phyloP scores from a whole-genome alignment of 768 basidiomycete genomes.

The Russula ochroleuca region DNA sequence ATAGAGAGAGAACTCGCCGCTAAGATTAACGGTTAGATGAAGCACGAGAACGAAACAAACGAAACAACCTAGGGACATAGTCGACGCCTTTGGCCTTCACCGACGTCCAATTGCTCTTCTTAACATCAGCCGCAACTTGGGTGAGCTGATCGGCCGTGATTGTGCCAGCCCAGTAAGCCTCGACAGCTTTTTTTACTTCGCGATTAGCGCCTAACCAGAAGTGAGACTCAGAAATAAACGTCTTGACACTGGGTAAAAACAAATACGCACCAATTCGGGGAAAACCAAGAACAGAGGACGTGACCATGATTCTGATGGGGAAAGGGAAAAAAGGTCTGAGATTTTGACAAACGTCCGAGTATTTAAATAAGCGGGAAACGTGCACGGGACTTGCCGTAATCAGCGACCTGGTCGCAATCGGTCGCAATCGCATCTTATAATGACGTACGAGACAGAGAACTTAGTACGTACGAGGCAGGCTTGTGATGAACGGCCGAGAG shows the following conservation, averaged over 20 bases:
- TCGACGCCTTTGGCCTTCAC: conserved; percentile 86
- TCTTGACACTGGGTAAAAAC: background rate
- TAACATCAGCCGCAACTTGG: conserved; percentile 81
- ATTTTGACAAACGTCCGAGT: background rate
- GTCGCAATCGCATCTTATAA: background rate
- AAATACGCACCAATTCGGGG: conserved; percentile 73
- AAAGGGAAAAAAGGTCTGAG: conserved; percentile 20
- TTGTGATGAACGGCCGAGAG: background rate
- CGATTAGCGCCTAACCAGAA: conserved; percentile 70
- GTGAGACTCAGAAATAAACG: conserved; percentile 3
- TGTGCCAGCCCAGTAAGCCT: conserved; percentile 97
- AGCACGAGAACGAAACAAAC: conserved; percentile 23
- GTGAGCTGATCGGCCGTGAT: conserved; percentile 81
- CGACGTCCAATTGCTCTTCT: conserved; percentile 81
- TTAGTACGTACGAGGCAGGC: too few species aligned
- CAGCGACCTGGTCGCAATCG: background rate
- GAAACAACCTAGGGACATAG: conserved; percentile 78
- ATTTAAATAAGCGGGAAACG: conserved; percentile 19
- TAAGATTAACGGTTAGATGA: conserved; percentile 35
- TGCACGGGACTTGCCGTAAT: conserved; percentile 22
- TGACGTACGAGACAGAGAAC: background rate
- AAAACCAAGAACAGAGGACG: conserved; percentile 85
- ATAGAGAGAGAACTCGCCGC: conserved; percentile 97
- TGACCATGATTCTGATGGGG: conserved; percentile 52
- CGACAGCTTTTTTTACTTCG: conserved; percentile 96